Evolutionary conservation across 2,329 filamentous ascomycete genomes (phyloP).

Genomic region (Colletotrichum tofieldiae): DNA sequence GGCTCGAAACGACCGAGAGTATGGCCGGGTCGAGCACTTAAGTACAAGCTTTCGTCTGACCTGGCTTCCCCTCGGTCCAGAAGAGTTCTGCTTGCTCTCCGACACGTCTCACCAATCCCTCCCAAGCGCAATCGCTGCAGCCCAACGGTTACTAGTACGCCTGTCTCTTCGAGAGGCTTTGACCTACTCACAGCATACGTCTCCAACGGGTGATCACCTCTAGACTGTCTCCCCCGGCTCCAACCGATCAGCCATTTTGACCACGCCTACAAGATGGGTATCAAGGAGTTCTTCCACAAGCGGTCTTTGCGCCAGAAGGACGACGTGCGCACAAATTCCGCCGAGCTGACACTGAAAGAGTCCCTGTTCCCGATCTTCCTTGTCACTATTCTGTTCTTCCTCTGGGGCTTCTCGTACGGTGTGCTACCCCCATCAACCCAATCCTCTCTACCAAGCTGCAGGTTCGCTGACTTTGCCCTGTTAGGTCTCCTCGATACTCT

Average conservation of each 20-base stretch:
- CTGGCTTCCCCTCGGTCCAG: constrained; percentile 21
- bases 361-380: constrained; percentile 78
- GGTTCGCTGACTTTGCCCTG: constrained; percentile 2
- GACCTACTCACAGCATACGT: background rate
- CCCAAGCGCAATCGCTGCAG: background rate
- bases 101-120: constrained; percentile 1
- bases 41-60: constrained; percentile 37
- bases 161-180: constrained; percentile 5
- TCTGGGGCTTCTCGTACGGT: constrained; percentile 45
- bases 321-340: constrained; percentile 58
- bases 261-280: constrained; percentile 54
- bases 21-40: constrained; percentile 23
- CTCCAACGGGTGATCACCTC: background rate
- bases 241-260: background rate
- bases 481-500: constrained; percentile 48
- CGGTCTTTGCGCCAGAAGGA: constrained; percentile 63
- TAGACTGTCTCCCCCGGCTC: no score
- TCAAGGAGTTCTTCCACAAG: constrained; percentile 61
- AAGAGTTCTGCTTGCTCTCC: background rate
- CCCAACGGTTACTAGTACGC: background rate
- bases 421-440: constrained; percentile 40
- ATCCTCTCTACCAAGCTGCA: background rate
- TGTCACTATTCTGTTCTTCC: constrained; percentile 61
- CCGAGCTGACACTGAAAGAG: constrained; percentile 75
- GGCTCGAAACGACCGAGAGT: constrained; percentile 39